Evolutionary conservation across 345 rosid species (phyloP).

Genomic region (Clarkia xantiana): DNA sequence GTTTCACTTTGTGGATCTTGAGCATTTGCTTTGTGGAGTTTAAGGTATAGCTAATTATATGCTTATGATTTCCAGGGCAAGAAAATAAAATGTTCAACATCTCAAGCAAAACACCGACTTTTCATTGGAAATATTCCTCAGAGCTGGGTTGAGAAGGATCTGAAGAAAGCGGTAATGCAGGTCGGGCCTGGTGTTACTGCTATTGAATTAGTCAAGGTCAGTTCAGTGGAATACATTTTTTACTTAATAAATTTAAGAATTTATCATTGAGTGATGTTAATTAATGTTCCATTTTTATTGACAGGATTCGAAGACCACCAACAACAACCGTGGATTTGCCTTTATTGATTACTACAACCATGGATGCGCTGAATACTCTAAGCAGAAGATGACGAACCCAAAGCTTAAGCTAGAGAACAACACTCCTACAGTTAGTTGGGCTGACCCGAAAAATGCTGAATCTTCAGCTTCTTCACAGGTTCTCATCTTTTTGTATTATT

Average conservation of each 20-base stretch:
- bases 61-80: conserved; percentile 42
- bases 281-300: conserved; percentile 3
- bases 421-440: conserved; percentile 95
- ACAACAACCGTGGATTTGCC: conserved; percentile 75
- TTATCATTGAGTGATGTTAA: too few relatives aligned
- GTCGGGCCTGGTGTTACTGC: conserved; percentile 71
- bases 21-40: not conserved
- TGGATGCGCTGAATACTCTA: conserved; percentile 85
- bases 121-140: conserved; percentile 86
- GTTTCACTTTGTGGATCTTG: not conserved
- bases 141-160: conserved; percentile 57
- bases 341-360: conserved; percentile 78
- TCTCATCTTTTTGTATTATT: not conserved
- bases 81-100: conserved; percentile 62
- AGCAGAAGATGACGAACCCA: conserved; percentile 69
- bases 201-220: conserved; percentile 71
- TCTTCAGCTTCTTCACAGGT: conserved; percentile 75
- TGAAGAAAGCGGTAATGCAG: conserved; percentile 39
- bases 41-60: not conserved
- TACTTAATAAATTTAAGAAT: too few relatives aligned
- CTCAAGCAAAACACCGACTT: conserved; percentile 70
- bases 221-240: conserved; percentile 8
- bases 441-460: conserved; percentile 75
- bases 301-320: conserved; percentile 58
- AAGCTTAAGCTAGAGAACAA: conserved; percentile 72